Percentiles rank a stretch among this genome's conserved stretches.
These are phyloP conservation scores for Aspergillus steynii DNA, from an alignment of 495 filamentous ascomycete species.

Conservation along the genomic window DNA sequence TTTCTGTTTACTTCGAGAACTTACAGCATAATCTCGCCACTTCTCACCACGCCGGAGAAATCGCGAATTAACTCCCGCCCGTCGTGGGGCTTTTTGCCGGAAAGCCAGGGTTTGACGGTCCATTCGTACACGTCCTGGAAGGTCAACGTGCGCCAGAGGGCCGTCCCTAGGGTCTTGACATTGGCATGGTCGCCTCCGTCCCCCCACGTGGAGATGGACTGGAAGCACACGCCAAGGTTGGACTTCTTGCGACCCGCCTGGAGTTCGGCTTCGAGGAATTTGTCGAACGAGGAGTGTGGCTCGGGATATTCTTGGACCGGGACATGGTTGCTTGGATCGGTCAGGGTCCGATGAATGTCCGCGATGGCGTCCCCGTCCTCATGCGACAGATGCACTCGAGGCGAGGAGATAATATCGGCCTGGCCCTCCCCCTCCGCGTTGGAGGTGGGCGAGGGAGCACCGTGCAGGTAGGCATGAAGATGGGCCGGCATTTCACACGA, in stretches of 20 bases:
- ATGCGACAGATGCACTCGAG: constrained; percentile 32
- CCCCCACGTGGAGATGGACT: constrained; percentile 41
- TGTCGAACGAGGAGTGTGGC: constrained; percentile 40
- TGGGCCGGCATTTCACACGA: constrained; percentile 32
- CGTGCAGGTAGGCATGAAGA: constrained; percentile 29
- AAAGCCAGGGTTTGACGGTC: constrained; percentile 38
- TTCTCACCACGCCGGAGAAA: constrained; percentile 67
- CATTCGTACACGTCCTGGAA: constrained; percentile 41
- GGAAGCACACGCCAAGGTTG: constrained; percentile 38
- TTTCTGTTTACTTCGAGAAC: constrained; percentile 9
- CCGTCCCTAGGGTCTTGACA: constrained; percentile 36
- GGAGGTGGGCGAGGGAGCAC: constrained; percentile 22
- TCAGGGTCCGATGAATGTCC: constrained; percentile 37
- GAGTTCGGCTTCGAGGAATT: constrained; percentile 37
- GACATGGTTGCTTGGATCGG: constrained; percentile 18
- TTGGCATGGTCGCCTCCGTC: constrained; percentile 30
- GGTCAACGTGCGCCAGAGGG: constrained; percentile 39
- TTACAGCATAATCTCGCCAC: constrained; percentile 72
- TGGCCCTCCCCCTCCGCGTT: constrained; percentile 19
- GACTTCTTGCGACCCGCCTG: constrained; percentile 33
- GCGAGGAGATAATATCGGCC: constrained; percentile 21
- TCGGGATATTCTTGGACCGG: constrained; percentile 28
- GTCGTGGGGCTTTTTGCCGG: constrained; percentile 28
- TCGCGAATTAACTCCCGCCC: constrained; percentile 45
- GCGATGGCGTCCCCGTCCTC: constrained; percentile 38